Conservation (phyloP, 2,329 filamentous ascomycete species). For the Fusarium subglutinans region DNA sequence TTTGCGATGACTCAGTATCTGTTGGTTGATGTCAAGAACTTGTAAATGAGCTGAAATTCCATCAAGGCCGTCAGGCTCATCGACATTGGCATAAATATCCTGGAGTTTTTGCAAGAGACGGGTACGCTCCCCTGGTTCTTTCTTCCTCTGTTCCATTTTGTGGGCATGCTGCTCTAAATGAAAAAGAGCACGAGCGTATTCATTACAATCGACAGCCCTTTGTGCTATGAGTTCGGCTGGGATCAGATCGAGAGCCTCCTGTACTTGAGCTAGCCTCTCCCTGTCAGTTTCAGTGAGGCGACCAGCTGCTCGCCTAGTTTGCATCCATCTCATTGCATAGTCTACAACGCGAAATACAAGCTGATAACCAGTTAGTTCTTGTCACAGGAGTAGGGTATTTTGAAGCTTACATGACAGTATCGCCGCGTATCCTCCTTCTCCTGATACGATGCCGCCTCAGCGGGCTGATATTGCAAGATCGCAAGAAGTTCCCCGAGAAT, state of each 20-base stretch:
- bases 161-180: conserved; percentile 92
- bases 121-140: conserved; percentile 63
- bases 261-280: conserved; percentile 59
- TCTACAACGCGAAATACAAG: conserved; percentile 91
- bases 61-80: conserved; percentile 96
- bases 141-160: conserved; percentile 56
- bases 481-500: conserved; percentile 78
- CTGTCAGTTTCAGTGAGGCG: conserved; percentile 53
- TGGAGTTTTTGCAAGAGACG: conserved; percentile 81
- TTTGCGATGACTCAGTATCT: conserved; percentile 91
- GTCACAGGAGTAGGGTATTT: neutral
- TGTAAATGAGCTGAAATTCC: conserved; percentile 90
- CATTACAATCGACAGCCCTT: conserved; percentile 91
- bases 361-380: conserved; percentile 53
- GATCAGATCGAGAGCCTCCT: conserved; percentile 67
- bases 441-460: conserved; percentile 61
- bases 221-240: conserved; percentile 79
- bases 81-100: conserved; percentile 95
- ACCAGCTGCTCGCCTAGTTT: conserved; percentile 67
- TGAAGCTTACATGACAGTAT: conserved; percentile 80
- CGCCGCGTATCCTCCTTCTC: conserved; percentile 81
- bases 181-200: conserved; percentile 90
- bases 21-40: conserved; percentile 90
- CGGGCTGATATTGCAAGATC: conserved; percentile 72
- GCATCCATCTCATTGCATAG: conserved; percentile 90